Evolutionary conservation across 768 basidiomycete genomes (phyloP), one percentile per base, ranked within the genome.

Genomic region (Trametes cingulata): DNA sequence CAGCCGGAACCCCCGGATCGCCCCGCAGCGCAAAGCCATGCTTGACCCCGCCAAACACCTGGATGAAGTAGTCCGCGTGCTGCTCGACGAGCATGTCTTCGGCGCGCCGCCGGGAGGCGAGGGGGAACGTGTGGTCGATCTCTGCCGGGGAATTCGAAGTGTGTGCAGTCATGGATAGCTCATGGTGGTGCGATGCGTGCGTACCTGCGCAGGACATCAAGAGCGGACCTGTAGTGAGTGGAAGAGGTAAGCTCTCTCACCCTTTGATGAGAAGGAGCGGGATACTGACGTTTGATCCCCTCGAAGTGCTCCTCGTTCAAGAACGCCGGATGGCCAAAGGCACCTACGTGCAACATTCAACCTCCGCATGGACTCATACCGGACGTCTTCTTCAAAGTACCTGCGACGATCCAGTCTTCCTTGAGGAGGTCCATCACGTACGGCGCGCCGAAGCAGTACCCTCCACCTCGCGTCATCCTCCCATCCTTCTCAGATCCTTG

Each of bases 381-480:
- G n/a, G n/a, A n/a, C 12, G n/a, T 9, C 37, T 22, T 3, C 12
- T 6, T 10, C 8, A 33, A 25, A 74, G 20, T 67, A 84, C 84
- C 78, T 17, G 83, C 82, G 1, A 75, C 72, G n/a, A 83, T 66
- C 36, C 77, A 73, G 45, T 82, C 78, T 0, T 73, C 80, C 7
- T 76, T 73, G 1, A 78, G 76, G 3, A 80, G 73, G 6, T 82
- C 74, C 52, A 85, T 74, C 8, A 76, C 77, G 54, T 76, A 83
- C 0, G 83, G 82, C 0, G 75, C 85, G 6, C 84, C 83, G 59
- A 85, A 85, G 65, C 82, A 87, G 60, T 84, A 84, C 12, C 84
- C 83, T 85, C 27, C 46, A 50, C 27, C 29, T 5, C 10, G n/a
- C n/a, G n/a, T n/a, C n/a, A n/a, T n/a, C n/a, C n/a, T n/a, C n/a